Base-by-base conservation (phyloP, 2,329 filamentous ascomycete genomes). In the Aspergillus spinulosporus region DNA sequence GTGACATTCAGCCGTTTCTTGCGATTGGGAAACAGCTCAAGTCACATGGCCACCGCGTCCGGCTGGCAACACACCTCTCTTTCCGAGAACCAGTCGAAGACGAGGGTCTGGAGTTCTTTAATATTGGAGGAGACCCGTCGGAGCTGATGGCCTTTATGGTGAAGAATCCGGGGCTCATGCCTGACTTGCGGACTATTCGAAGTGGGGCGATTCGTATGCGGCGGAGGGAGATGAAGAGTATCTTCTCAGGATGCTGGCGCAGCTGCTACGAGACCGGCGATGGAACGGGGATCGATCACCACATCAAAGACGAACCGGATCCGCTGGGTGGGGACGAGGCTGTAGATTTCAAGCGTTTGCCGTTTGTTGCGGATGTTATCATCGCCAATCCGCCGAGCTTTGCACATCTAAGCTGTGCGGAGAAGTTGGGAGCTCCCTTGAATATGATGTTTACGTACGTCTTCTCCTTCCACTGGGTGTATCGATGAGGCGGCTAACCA, bases 141-240 rank as follows among this genome's bases (percentile, higher is more conserved):
- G 83, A 89, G 65, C 77, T 91, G 43, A 92, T 91, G 88, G 89
- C 90, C 2, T 95, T 93, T 66, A 95, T 95, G 90, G 90, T 94
- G 45, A 92, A 92, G 72, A 89, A 94, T 64, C 90, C 91, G 0
- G 89, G 90, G 0, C 77, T 96, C 34, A 90, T 95, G 87, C 91
- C 91, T 1, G 88, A 88, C 0, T 84, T 93, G 57, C 87, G 92
- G 48, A 86, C 88, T 1, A 74, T 95, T 48, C 86, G 85, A 57
- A 88, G 82, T 60, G 90, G 90, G 5, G 90, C 94, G 68, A 84
- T 96, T 49, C 86, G 83, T 42, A 88, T 87, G 71, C 81, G 90
- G 31, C 82, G 90, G 31, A 85, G 83, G 60, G 89, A 88, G 12
- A 91, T 95, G 59, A 84, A 86, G 57, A 83, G 90, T 58, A 92